phyloP scores from a whole-genome alignment of 192 early-diverging fungal species.

The Pilaira anomala region DNA sequence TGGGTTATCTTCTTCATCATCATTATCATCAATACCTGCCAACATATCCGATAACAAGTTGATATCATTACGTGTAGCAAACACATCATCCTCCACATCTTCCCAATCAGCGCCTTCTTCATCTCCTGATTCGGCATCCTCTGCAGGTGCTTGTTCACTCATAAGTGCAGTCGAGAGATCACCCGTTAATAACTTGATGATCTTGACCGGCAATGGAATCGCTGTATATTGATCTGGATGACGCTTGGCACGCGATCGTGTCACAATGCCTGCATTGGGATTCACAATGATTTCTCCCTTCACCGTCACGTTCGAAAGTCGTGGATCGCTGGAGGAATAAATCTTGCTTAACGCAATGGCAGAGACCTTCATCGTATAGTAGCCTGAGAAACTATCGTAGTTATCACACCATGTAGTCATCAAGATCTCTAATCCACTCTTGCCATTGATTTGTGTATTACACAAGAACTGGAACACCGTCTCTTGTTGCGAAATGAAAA shows the following conservation, averaged over 20 bases:
- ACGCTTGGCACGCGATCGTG: conserved; percentile 46
- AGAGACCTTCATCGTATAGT: conserved; percentile 57
- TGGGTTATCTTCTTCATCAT: conserved; percentile 61
- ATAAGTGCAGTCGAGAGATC: conserved; percentile 71
- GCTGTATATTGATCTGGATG: conserved; percentile 75
- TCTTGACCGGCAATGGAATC: conserved; percentile 80
- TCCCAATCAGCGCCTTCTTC: conserved; percentile 65
- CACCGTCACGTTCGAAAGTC: conserved; percentile 63
- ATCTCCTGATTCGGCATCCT: conserved; percentile 53
- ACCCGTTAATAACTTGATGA: conserved; percentile 78
- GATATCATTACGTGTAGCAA: conserved; percentile 46
- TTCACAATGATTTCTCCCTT: conserved; percentile 78
- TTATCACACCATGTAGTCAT: conserved; percentile 81
- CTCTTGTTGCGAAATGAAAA: conserved; percentile 64
- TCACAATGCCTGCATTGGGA: conserved; percentile 50
- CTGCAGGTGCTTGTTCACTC: conserved; percentile 49
- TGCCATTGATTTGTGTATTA: conserved; percentile 52
- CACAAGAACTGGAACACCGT: conserved; percentile 74
- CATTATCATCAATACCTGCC: conserved; percentile 52
- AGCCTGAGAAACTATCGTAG: conserved; percentile 77
- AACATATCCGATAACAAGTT: conserved; percentile 41
- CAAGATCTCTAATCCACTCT: conserved; percentile 73
- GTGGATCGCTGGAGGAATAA: conserved; percentile 61
- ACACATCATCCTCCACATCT: conserved; percentile 53
- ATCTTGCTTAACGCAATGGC: conserved; percentile 76